Conservation (phyloP, 306 rosid species). For the Lathyrus sativus region DNA sequence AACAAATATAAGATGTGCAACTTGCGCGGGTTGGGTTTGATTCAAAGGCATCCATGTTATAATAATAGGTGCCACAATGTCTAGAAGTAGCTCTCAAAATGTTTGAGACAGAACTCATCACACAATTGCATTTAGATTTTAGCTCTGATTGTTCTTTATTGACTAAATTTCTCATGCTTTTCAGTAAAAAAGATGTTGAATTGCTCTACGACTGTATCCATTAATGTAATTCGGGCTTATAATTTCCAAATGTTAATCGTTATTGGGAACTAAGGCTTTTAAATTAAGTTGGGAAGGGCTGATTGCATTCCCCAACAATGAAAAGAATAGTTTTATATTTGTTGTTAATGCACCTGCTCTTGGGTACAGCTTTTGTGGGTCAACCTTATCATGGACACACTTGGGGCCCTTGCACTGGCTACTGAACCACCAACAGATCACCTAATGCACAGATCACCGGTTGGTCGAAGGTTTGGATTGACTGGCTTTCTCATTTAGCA, state of each 20-base stretch:
- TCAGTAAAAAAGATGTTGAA: background rate
- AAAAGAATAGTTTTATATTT: background rate
- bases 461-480: conserved; percentile 82
- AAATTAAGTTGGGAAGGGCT: background rate
- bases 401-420: conserved; percentile 97
- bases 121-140: background rate
- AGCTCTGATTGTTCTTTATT: conserved; percentile 8
- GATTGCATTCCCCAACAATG: conserved; percentile 29
- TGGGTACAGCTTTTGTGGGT: conserved; percentile 88
- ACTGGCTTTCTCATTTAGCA: conserved; percentile 27
- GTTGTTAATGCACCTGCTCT: conserved; percentile 37
- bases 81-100: conserved; percentile 1
- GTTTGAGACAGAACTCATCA: conserved; percentile 1
- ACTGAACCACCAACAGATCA: conserved; percentile 96
- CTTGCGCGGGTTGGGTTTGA: conserved; percentile 24
- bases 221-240: conserved; percentile 16
- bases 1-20: conserved; percentile 16
- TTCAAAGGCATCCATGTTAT: conserved; percentile 17
- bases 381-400: conserved; percentile 97
- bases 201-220: background rate
- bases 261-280: background rate
- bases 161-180: conserved; percentile 8
- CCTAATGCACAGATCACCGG: conserved; percentile 86
- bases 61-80: conserved; percentile 19
- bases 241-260: conserved; percentile 3